Base-by-base conservation (phyloP, 2,329 filamentous ascomycete species). In the Setomelanomma holmii region DNA sequence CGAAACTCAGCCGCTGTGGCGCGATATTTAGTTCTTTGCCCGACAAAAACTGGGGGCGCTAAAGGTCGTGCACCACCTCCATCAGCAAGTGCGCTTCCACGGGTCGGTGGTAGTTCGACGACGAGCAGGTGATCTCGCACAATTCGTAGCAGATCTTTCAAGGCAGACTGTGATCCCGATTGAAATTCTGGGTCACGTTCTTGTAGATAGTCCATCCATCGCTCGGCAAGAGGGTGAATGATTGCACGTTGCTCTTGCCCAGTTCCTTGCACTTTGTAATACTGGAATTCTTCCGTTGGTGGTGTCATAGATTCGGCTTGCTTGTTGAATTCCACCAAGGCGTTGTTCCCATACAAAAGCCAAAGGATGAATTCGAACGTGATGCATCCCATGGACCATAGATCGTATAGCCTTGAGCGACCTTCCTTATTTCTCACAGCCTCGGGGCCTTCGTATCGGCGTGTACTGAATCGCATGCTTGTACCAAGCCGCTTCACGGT, bases 331-430 rank as follows among this genome's bases (percentile, higher is more conserved):
- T 48, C 24, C 5, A 19, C 23, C 2, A 53, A 20, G 2, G 45
- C 44, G 1, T 61, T 36, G 1, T 53, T 44, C 1, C 67, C 67
- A 22, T 64, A 61, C 0, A 69, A 21, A 0, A 69, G 12, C 67
- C 66, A 70, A 1, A 68, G 47, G 4, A 64, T 50, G 27, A 60
- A 64, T 35, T 70, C 63, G 1, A 69, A 42, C 4, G 42, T 57
- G n/a, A 70, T 60, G 45, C 67, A 70, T 5, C 67, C 67, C 56
- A 70, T 61, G 0, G 63, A 55, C 66, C 66, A 70, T 1, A 67
- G 30, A 16, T 69, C 64, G 23, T 58, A 66, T 0, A 58, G 48
- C 0, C 64, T 63, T 7, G 61, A 66, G 4, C 51, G 24, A 10
- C 17, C 19, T 10, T 8, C 23, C 4, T 19, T 42, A 10, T 16